Evolutionary conservation across 2,329 filamentous ascomycete species (phyloP).

Genomic region (Podosphaera leucotricha): DNA sequence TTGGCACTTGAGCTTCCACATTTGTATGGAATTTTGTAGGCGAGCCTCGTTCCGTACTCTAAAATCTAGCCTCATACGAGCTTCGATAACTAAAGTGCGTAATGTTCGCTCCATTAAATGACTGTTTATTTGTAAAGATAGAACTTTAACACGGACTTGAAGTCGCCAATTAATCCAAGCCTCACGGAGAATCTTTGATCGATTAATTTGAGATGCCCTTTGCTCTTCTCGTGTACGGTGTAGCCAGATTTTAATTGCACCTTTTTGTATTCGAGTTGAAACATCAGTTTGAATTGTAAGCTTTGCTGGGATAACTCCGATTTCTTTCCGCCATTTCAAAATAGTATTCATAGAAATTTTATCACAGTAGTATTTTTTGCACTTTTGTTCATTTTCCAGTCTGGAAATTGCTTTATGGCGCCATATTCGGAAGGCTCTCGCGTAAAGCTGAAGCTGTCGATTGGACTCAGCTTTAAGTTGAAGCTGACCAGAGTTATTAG

Average conservation of each 20-base stretch:
- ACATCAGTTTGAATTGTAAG: constrained; percentile 21
- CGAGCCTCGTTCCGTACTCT: constrained; percentile 19
- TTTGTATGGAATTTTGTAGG: constrained; percentile 18
- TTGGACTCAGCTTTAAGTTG: constrained; percentile 7
- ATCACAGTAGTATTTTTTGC: constrained; percentile 2
- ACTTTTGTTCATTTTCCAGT: constrained; percentile 5
- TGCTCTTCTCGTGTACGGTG: constrained; percentile 20
- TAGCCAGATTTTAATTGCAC: constrained; percentile 26
- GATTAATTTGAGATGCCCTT: constrained; percentile 26
- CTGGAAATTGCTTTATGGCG: constrained; percentile 4
- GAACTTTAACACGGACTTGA: constrained; percentile 26
- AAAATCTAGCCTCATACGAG: constrained; percentile 15
- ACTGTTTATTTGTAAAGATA: constrained; percentile 28
- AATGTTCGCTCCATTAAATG: constrained; percentile 29
- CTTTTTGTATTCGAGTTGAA: constrained; percentile 21
- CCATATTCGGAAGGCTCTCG: constrained; percentile 9
- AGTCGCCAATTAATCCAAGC: constrained; percentile 40
- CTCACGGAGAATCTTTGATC: constrained; percentile 28
- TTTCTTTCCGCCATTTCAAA: constrained; percentile 11
- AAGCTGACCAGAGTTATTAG: constrained; percentile 6
- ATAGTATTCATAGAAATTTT: constrained; percentile 5
- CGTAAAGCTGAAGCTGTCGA: constrained; percentile 5
- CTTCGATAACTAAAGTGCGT: constrained; percentile 36
- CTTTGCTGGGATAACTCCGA: constrained; percentile 10
- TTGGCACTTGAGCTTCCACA: constrained; percentile 19